Conservation (phyloP, 2,329 filamentous ascomycete species). For the Epichloe sylvatica region DNA sequence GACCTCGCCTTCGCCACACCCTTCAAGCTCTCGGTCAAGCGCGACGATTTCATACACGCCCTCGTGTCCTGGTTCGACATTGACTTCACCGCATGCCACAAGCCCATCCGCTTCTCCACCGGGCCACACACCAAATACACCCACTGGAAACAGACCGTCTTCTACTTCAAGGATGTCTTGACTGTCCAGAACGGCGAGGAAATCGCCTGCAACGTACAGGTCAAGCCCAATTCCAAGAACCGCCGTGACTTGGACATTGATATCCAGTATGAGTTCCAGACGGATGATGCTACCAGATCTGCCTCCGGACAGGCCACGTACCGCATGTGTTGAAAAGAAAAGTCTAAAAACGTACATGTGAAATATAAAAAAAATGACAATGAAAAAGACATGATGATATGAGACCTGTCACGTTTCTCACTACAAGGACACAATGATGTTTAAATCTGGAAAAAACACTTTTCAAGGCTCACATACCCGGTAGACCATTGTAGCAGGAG, state of each 20-base stretch:
- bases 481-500: too few relatives aligned
- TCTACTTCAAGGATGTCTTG: conserved; percentile 87
- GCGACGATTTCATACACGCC: conserved; percentile 91
- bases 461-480: too few relatives aligned
- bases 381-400: not conserved
- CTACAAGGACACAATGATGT: too few relatives aligned
- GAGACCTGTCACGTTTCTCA: too few relatives aligned
- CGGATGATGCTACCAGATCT: conserved; percentile 55
- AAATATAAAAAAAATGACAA: not conserved
- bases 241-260: conserved; percentile 86
- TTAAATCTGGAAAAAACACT: too few relatives aligned
- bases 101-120: conserved; percentile 91
- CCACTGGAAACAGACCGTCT: conserved; percentile 99
- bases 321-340: conserved; percentile 50
- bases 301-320: conserved; percentile 63
- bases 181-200: conserved; percentile 81
- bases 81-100: conserved; percentile 96
- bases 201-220: conserved; percentile 58
- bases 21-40: conserved; percentile 63
- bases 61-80: conserved; percentile 99
- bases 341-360: not conserved
- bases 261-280: conserved; percentile 69
- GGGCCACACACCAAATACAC: conserved; percentile 98
- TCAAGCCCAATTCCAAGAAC: conserved; percentile 88
- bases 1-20: conserved; percentile 75